Base-by-base conservation (phyloP, 2,329 filamentous ascomycete species). In the Botrytis pseudocinerea region DNA sequence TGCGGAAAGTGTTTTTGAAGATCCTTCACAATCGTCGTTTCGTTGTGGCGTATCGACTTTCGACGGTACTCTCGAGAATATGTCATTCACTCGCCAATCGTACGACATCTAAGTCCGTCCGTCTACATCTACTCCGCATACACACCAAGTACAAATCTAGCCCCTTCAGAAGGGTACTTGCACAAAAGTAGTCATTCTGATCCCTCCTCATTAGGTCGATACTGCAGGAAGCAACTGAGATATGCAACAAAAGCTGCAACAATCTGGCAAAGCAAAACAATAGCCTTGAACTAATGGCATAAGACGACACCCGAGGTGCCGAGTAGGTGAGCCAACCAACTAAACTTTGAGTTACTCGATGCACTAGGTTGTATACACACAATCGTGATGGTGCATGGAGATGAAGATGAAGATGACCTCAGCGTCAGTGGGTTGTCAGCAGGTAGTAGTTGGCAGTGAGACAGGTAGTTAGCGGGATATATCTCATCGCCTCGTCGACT, bases 191-290 rank as follows among this genome's bases (percentile, higher is more conserved):
- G 12, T 51, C 64, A 71, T 46, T 54, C 32, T 54, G 38, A 40
- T 59, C n/a, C 69, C 35, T 7, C 35, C 32, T 46, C 10, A 40
- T 63, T 70, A 20, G 60, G 32, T 28, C 38, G 28, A 65, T 60
- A 22, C 42, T 32, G 35, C 18, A 28, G n/a, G 9, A 63, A 22
- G 28, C 46, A 65, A 51, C 18, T 57, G n/a, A 66, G 61, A 66
- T 32, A 71, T 71, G 70, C 70, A 71, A 71, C 70, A 65, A 66
- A 66, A 28, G 22, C 44, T 51, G 44, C 44, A 51, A 51, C 32
- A 51, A 38, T 51, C 32, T 66, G 63, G 44, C 28, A 25, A 65
- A 35, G 63, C 44, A 65, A 20, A 65, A 48, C 28, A 51, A 35
- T 1, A 8, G 28, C 22, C 64, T 38, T 38, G 46, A 20, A 22